Evolutionary conservation across 129 eudicot species (phyloP).

Genomic region (Deinandra increscens): DNA sequence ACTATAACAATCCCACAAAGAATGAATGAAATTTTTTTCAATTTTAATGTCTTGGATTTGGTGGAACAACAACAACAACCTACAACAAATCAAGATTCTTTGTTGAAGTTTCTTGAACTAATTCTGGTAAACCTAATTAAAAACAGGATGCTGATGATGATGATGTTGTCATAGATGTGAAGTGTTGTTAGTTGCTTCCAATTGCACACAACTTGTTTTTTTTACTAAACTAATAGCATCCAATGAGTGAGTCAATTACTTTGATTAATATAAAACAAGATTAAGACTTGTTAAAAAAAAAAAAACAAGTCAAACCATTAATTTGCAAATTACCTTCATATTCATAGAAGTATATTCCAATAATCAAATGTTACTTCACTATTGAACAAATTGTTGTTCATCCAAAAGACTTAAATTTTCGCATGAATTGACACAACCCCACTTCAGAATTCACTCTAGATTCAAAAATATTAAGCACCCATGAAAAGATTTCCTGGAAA

Average conservation of each 20-base stretch:
- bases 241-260: slow-evolving; percentile 29
- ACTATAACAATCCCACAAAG: slow-evolving; percentile 16
- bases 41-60: slow-evolving; percentile 20
- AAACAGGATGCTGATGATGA: slow-evolving; percentile 13
- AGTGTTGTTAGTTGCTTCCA: slow-evolving; percentile 28
- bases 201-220: slow-evolving; percentile 22
- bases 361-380: slow-evolving; percentile 10
- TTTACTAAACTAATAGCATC: slow-evolving; percentile 44
- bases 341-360: not conserved
- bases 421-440: slow-evolving; percentile 6
- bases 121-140: slow-evolving; percentile 20
- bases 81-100: slow-evolving; percentile 22
- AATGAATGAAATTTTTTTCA: slow-evolving; percentile 21
- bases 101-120: slow-evolving; percentile 22
- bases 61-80: slow-evolving; percentile 27
- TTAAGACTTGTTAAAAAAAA: slow-evolving; percentile 3
- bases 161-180: slow-evolving; percentile 14
- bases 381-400: slow-evolving; percentile 16
- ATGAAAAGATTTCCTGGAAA: slow-evolving; percentile 26
- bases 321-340: not conserved
- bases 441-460: slow-evolving; percentile 5
- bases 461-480: slow-evolving; percentile 25
- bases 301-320: too few relatives aligned
- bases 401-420: not conserved
- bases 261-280: slow-evolving; percentile 10